A percentile compares a stretch with the other conserved stretches of the same genome.
phyloP scores from a whole-genome alignment of 1,284 basidiomycete genomes.

The Cutaneotrichosporon sp. region DNA sequence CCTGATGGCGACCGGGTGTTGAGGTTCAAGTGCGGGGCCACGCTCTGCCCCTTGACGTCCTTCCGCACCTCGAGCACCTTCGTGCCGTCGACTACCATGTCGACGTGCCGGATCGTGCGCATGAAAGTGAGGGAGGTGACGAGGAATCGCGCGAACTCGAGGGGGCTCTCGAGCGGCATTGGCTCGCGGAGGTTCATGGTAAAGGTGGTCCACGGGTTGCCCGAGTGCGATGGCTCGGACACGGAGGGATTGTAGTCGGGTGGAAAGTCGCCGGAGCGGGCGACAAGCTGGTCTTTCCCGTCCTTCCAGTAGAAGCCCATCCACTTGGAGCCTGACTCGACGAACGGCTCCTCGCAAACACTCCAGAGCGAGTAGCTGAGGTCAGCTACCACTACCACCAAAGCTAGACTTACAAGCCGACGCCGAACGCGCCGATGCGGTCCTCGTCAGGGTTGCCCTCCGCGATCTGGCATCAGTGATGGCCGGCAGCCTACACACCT shows the following conservation, averaged over 20 bases:
- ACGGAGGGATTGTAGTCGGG: slow-evolving; percentile 42
- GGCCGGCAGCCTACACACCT: slow-evolving; percentile 39
- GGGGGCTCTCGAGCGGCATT: slow-evolving; percentile 72
- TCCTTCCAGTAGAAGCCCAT: slow-evolving; percentile 99
- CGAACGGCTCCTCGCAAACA: slow-evolving; percentile 79
- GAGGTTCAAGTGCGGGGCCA: slow-evolving; percentile 60
- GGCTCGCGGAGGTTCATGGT: slow-evolving; percentile 87
- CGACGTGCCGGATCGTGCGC: slow-evolving; percentile 72
- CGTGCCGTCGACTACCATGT: slow-evolving; percentile 76
- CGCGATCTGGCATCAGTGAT: slow-evolving; percentile 42
- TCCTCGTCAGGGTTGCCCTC: slow-evolving; percentile 59
- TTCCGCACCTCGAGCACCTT: slow-evolving; percentile 76
- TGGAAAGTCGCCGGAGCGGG: slow-evolving; percentile 70
- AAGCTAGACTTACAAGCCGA: background rate
- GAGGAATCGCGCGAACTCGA: slow-evolving; percentile 88
- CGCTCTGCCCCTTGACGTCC: slow-evolving; percentile 62
- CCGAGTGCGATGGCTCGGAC: slow-evolving; percentile 38
- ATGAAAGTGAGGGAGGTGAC: slow-evolving; percentile 95
- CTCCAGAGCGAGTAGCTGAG: slow-evolving; percentile 57
- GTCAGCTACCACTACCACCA: background rate
- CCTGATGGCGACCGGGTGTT: slow-evolving; percentile 53
- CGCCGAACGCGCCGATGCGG: slow-evolving; percentile 55
- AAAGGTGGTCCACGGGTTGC: slow-evolving; percentile 79
- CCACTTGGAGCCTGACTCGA: slow-evolving; percentile 83
- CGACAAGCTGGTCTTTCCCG: slow-evolving; percentile 79